Percentiles rank a stretch among this genome's conserved stretches.
Conservation (phyloP, 352 stramenopile species). For the Blastocystis hominis region DNA sequence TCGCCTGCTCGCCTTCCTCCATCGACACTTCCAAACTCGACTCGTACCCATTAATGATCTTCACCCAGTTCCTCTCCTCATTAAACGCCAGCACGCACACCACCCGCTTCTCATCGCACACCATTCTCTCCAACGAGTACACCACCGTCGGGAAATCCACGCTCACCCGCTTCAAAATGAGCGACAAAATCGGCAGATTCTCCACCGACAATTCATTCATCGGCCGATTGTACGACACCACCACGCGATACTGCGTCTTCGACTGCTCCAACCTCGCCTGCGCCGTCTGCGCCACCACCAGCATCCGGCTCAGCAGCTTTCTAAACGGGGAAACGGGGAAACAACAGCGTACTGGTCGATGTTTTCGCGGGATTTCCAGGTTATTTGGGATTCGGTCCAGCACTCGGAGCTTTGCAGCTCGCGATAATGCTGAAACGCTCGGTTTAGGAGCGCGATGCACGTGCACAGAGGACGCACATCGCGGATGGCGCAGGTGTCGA, state of each 20-base stretch:
- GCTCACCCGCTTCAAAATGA: constrained; percentile 27
- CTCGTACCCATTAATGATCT: constrained; percentile 51
- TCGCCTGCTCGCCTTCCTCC: neutral
- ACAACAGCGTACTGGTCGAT: neutral
- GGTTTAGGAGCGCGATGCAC: constrained; percentile 32
- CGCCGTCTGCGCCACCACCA: neutral
- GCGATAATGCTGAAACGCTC: constrained; percentile 10
- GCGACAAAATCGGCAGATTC: constrained; percentile 43
- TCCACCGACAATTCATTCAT: constrained; percentile 14
- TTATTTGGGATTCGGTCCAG: neutral
- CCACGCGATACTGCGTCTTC: neutral
- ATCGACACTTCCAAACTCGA: constrained; percentile 15
- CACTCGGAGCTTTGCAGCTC: neutral
- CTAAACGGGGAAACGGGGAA: neutral
- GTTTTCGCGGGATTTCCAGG: constrained; percentile 39
- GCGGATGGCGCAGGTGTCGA: constrained; percentile 17
- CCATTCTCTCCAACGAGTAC: constrained; percentile 34
- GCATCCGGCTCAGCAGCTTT: constrained; percentile 25
- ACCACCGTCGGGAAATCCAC: neutral
- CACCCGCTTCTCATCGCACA: constrained; percentile 21
- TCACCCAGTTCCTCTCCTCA: constrained; percentile 49
- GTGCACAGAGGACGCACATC: constrained; percentile 21
- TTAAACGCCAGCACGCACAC: constrained; percentile 25
- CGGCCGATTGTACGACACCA: constrained; percentile 27
- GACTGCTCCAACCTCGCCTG: constrained; percentile 11